A percentile compares a stretch with the other conserved stretches of the same genome.
Evolutionary conservation across 495 filamentous ascomycete species (phyloP).

Genomic region (Astrothelium subdiscretum): DNA sequence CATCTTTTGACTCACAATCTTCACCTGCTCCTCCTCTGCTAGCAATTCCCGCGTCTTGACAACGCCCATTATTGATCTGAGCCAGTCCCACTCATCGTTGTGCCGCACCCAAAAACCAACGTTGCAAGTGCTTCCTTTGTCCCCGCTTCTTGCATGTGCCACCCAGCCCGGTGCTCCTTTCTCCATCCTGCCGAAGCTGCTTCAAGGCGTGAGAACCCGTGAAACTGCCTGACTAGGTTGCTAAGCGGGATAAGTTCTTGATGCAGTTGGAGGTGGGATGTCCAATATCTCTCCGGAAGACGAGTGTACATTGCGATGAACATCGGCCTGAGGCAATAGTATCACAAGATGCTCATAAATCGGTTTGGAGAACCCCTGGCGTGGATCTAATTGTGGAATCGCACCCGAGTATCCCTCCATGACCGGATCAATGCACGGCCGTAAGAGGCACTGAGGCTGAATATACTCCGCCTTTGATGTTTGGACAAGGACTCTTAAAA

Average conservation of each 20-base stretch:
- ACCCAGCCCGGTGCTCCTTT: slow-evolving; percentile 20
- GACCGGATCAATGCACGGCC: slow-evolving; percentile 30
- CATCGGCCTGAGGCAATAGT: slow-evolving; percentile 23
- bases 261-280: slow-evolving; percentile 19
- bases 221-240: slow-evolving; percentile 15
- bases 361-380: slow-evolving; percentile 24
- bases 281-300: slow-evolving; percentile 15
- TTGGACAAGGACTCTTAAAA: slow-evolving; percentile 23
- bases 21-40: slow-evolving; percentile 16
- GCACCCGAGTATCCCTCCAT: slow-evolving; percentile 31
- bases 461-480: slow-evolving; percentile 19
- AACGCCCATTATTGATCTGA: slow-evolving; percentile 12
- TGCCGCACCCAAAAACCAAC: slow-evolving; percentile 23
- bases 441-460: slow-evolving; percentile 24
- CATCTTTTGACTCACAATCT: slow-evolving; percentile 17
- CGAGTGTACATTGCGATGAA: slow-evolving; percentile 23
- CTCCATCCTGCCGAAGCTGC: slow-evolving; percentile 11
- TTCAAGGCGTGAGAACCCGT: background rate
- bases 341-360: slow-evolving; percentile 29
- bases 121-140: slow-evolving; percentile 23
- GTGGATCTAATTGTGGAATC: slow-evolving; percentile 27
- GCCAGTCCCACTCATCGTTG: slow-evolving; percentile 20
- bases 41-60: slow-evolving; percentile 17
- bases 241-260: slow-evolving; percentile 15
- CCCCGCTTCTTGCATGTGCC: slow-evolving; percentile 19